A percentile compares a stretch with the other conserved stretches of the same genome.
These are phyloP conservation scores for Fusarium sp. DNA, from an alignment of 2,329 filamentous ascomycete species.

Conservation along the genomic window DNA sequence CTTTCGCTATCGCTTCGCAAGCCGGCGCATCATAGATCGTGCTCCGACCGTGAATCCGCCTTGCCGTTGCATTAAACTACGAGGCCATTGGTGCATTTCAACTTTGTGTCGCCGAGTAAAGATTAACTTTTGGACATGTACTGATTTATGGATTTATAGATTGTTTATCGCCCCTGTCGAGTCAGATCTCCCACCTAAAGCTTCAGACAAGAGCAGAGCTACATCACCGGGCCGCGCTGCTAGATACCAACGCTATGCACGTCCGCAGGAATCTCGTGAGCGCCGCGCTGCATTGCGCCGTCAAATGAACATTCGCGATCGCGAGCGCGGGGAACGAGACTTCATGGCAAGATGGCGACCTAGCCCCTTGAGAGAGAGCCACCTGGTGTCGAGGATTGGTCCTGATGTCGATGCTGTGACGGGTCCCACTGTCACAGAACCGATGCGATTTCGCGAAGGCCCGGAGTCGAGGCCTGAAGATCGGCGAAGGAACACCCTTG, in stretches of 20 bases:
- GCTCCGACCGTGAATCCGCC: constrained; percentile 28
- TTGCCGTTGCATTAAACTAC: constrained; percentile 18
- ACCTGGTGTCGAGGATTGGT: constrained; percentile 38
- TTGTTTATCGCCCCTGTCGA: constrained; percentile 61
- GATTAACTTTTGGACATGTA: constrained; percentile 18
- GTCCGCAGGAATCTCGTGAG: constrained; percentile 48
- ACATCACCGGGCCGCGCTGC: constrained; percentile 54
- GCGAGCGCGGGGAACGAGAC: background rate
- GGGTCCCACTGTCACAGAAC: constrained; percentile 16
- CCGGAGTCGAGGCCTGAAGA: constrained; percentile 43
- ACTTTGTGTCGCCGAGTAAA: constrained; percentile 25
- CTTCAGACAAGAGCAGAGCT: constrained; percentile 46
- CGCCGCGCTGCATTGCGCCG: constrained; percentile 48
- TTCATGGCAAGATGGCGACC: background rate
- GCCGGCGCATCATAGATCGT: constrained; percentile 33
- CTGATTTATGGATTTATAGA: constrained; percentile 45
- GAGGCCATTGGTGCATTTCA: constrained; percentile 22
- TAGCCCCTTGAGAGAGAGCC: constrained; percentile 25
- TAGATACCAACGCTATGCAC: constrained; percentile 55
- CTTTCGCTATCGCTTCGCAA: constrained; percentile 34
- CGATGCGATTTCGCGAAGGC: constrained; percentile 41
- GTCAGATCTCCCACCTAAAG: constrained; percentile 56
- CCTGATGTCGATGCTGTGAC: constrained; percentile 27
- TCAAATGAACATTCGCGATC: constrained; percentile 45
- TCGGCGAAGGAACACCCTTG: constrained; percentile 43